Percentiles rank a stretch among this genome's conserved stretches.
phyloP scores from a whole-genome alignment of 169 alveolate species.

The Eimeria sp. region DNA sequence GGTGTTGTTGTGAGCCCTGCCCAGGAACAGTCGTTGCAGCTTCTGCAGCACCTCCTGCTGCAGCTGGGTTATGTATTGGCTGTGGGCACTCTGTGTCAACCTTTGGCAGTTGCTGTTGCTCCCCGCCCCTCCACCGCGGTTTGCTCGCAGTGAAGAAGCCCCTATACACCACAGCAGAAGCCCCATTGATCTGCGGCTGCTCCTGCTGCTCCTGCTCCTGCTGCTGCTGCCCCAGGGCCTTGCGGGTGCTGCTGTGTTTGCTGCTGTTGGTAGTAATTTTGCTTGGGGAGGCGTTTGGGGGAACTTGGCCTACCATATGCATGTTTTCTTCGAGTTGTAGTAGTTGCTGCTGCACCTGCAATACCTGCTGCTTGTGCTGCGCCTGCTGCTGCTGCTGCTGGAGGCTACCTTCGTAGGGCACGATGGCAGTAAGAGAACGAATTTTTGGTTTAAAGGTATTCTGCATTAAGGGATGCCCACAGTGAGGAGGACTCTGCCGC shows the following conservation, averaged over 20 bases:
- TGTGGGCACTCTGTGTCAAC: background rate
- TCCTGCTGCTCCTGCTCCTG: constrained; percentile 10
- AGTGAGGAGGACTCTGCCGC: background rate
- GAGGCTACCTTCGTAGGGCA: constrained; percentile 26
- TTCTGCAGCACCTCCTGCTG: background rate
- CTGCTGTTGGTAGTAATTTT: background rate
- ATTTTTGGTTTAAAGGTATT: background rate
- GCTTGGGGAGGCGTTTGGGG: too few relatives aligned
- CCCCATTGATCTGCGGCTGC: background rate
- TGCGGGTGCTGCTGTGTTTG: background rate
- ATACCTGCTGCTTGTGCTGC: background rate
- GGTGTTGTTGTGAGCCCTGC: background rate
- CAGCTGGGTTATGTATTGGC: background rate
- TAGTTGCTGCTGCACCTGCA: background rate
- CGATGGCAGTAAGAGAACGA: constrained; percentile 21
- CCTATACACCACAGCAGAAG: background rate
- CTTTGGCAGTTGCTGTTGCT: background rate
- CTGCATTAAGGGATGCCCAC: background rate
- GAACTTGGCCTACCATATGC: too few relatives aligned
- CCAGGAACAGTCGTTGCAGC: background rate
- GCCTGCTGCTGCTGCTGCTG: constrained; percentile 28
- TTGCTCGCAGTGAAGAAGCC: background rate
- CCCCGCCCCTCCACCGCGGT: background rate
- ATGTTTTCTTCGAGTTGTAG: background rate
- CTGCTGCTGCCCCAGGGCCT: background rate